A percentile compares a stretch with the other conserved stretches of the same genome.
Conservation (phyloP, 163 green algal species). For the Prototheca wickerhamii region DNA sequence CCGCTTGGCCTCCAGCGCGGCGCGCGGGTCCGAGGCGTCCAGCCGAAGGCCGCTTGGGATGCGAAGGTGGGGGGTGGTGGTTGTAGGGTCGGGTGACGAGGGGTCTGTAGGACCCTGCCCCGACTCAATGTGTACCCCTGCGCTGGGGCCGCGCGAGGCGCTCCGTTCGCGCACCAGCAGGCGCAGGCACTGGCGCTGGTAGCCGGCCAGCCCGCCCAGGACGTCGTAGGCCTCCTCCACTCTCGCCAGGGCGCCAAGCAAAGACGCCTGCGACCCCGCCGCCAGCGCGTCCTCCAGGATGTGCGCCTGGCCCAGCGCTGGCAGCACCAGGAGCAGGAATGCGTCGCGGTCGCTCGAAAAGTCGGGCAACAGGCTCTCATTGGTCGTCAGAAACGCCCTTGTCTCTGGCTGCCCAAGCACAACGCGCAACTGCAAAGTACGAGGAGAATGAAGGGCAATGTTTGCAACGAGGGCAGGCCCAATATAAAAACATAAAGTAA, state of each 20-base stretch:
- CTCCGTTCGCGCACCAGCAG: constrained; percentile 41
- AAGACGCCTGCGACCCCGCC: background rate
- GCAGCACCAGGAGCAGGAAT: background rate
- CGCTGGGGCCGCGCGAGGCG: constrained; percentile 12
- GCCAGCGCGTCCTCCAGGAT: background rate
- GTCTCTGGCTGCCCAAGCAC: too few species aligned
- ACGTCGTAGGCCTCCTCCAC: constrained; percentile 82
- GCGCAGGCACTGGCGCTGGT: constrained; percentile 77
- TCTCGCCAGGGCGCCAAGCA: constrained; percentile 38
- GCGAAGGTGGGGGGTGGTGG: constrained; percentile 32
- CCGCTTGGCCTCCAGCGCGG: constrained; percentile 21
- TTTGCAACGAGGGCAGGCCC: too few species aligned
- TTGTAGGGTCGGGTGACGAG: background rate
- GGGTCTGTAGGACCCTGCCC: background rate
- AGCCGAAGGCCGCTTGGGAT: constrained; percentile 66
- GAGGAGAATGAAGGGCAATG: too few species aligned
- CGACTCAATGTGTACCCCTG: background rate
- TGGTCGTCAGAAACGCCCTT: too few species aligned
- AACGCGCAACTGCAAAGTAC: too few species aligned
- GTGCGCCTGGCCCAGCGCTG: constrained; percentile 22
- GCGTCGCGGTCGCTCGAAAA: constrained; percentile 2
- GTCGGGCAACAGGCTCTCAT: too few species aligned
- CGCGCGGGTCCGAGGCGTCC: constrained; percentile 22
- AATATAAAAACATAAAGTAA: too few species aligned
- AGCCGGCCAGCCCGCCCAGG: constrained; percentile 80